A percentile compares a stretch with the other conserved stretches of the same genome.
These are phyloP conservation scores for Psilocybe cubensis DNA, from an alignment of 768 basidiomycete species.

Conservation along the genomic window DNA sequence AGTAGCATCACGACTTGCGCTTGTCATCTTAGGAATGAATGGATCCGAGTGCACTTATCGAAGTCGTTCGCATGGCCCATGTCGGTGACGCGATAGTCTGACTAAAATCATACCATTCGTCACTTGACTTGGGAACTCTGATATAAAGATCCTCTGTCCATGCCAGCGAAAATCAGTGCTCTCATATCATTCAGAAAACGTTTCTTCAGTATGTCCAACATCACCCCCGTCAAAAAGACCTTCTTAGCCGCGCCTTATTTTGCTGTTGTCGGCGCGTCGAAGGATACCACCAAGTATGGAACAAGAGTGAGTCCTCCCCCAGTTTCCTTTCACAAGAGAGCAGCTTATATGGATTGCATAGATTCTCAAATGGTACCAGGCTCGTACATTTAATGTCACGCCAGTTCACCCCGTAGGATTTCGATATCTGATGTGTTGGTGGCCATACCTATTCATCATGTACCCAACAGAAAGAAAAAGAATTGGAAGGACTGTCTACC, in stretches of 20 bases:
- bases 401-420: slow-evolving; percentile 74
- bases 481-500: slow-evolving; percentile 68
- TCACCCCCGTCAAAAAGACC: slow-evolving; percentile 46
- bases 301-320: slow-evolving; percentile 55
- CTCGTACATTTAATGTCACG: slow-evolving; percentile 57
- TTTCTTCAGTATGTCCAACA: slow-evolving; percentile 22
- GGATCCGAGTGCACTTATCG: slow-evolving; percentile 10
- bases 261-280: slow-evolving; percentile 86
- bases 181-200: neutral
- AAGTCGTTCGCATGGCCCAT: slow-evolving; percentile 9
- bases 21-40: neutral
- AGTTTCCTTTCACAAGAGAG: neutral
- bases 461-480: slow-evolving; percentile 59
- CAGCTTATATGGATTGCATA: slow-evolving; percentile 27
- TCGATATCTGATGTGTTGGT: neutral
- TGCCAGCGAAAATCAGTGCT: slow-evolving; percentile 4
- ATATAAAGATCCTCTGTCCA: slow-evolving; percentile 4
- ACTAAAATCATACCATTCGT: slow-evolving; percentile 12
- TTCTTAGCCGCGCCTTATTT: slow-evolving; percentile 69
- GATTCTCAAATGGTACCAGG: slow-evolving; percentile 81
- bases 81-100: slow-evolving; percentile 17
- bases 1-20: neutral
- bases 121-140: slow-evolving; percentile 14
- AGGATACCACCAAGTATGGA: slow-evolving; percentile 77
- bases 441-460: neutral